These are phyloP conservation scores for Fraxinus platypoda DNA, from an alignment of 305 asterid genomes.

Conservation along the genomic window DNA sequence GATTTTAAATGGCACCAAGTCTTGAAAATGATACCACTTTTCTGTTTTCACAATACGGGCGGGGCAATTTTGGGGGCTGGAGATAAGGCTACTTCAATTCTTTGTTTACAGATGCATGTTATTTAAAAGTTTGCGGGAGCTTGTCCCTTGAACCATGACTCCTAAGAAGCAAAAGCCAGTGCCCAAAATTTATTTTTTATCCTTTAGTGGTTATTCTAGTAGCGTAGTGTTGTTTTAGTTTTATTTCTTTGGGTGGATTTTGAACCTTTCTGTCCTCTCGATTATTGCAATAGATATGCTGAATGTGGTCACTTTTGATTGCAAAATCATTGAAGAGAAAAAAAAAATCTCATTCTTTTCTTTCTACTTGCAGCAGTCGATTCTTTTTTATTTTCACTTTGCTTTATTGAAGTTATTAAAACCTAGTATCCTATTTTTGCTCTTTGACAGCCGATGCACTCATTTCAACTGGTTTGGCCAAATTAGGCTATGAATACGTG, in stretches of 20 bases:
- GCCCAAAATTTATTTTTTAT: neutral
- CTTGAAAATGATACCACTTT: neutral
- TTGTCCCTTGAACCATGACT: neutral
- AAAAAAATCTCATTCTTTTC: neutral
- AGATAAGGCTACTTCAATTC: neutral
- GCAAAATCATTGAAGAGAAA: neutral
- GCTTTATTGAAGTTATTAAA: neutral
- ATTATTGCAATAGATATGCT: neutral
- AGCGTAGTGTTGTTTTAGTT: neutral
- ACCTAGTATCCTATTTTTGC: constrained; percentile 18
- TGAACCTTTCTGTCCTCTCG: neutral
- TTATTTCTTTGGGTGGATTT: neutral
- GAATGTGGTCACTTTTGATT: neutral
- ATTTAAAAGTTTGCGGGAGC: neutral
- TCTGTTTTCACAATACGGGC: neutral
- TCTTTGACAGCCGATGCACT: constrained; percentile 83
- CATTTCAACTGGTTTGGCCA: constrained; percentile 82
- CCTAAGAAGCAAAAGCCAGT: neutral
- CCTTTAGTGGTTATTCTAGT: neutral
- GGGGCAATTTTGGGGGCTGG: neutral
- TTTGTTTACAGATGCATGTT: neutral
- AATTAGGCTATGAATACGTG: constrained; percentile 74
- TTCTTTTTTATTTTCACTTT: neutral
- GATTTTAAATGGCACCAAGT: neutral
- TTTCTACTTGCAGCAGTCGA: neutral